Evolutionary conservation across 2,329 filamentous ascomycete species (phyloP), one percentile per base, ranked within the genome.

Genomic region (Colletotrichum magnum): DNA sequence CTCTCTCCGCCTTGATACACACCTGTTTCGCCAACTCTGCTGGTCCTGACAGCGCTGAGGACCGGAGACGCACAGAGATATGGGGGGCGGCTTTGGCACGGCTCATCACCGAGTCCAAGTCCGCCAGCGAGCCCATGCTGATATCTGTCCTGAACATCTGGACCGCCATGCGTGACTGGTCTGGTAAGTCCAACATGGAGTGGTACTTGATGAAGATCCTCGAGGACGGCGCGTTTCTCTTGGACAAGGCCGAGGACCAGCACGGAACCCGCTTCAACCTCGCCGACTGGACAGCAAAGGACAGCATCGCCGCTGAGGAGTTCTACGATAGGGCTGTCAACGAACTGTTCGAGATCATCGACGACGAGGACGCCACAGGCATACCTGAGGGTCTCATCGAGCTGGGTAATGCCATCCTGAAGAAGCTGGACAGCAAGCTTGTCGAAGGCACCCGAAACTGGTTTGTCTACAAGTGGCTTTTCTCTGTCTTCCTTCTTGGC

Each of bases 191-290:
- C 73, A 96, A 94, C 72, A 90, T 99, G 85, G 95, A 98, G 81
- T 93, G 94, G 81, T 98, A 95, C 79, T 88, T 99, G 13, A 96
- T 97, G 93, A 93, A 96, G 78, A 94, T 97, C 69, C 88, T 99
- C 39, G 94, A 97, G 80, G 93, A 97, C 75, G 96, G 96, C 73
- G 92, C 94, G 47, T 98, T 98, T 77, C 85, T 98, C 66, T 86
- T 98, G 74, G 94, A 97, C 76, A 91, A 93, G 76, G 91, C 93
- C 75, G 93, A 95, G 79, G 92, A 94, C 76, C 92, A 94, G 74
- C 87, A 92, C 71, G 89, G 90, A 43, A 90, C 91, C 69, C 86
- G 92, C 72, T 88, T 92, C 80, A 90, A 94, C 80, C 84, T 93
- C 48, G 90, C 92, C 64, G 87, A 90, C 71, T 93, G 93, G 83